Base-by-base conservation (phyloP, 352 stramenopile species). In the Hyaloperonospora brassicae region DNA sequence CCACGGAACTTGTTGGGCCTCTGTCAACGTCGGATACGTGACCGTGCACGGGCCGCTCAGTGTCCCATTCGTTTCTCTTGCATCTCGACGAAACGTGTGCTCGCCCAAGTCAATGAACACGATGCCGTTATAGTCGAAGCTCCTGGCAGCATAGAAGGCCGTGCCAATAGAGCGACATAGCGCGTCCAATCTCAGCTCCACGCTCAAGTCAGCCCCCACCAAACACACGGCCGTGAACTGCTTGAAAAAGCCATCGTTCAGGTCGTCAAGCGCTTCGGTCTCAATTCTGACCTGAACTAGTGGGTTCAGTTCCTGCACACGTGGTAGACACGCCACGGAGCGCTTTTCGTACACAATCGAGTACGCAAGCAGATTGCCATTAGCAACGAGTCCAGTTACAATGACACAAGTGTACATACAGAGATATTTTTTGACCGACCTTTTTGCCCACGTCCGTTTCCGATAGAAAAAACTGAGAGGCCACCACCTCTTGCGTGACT, bases 251-350 rank as follows among this genome's bases (percentile, higher is more conserved):
- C 77, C 73, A 61, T 96, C 79, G 0, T 72, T 52, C 0, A 85
- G 58, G 21, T 66, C 58, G 17, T 36, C 73, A 11, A 80, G 72
- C 47, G 55, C 61, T 35, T 53, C 82, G 9, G 89, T 94, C 52
- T 88, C 76, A 68, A 80, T 87, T 17, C 80, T 48, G 35, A 97
- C 94, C 14, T 71, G 68, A 31, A 97, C 83, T 3, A 98, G 66
- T 9, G 90, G 90, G 72, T 98, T 98, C 14, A 99, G 79, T 55
- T 98, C 93, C 61, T 96, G 83, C 14, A 97, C 85, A 14, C 85
- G 73, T 5, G 79, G 61, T 55, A 96, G 59, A 52, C 93, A 78
- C 46, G 68, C 86, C 36, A 87, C 75, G 8, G 79, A 89, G 23
- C 76, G 76, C 81, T 96, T 55, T 30, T 47, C 9, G 0, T 23